Conservation (phyloP, 139 green algal genomes). For the Chlamydomonas sphaeroides region DNA sequence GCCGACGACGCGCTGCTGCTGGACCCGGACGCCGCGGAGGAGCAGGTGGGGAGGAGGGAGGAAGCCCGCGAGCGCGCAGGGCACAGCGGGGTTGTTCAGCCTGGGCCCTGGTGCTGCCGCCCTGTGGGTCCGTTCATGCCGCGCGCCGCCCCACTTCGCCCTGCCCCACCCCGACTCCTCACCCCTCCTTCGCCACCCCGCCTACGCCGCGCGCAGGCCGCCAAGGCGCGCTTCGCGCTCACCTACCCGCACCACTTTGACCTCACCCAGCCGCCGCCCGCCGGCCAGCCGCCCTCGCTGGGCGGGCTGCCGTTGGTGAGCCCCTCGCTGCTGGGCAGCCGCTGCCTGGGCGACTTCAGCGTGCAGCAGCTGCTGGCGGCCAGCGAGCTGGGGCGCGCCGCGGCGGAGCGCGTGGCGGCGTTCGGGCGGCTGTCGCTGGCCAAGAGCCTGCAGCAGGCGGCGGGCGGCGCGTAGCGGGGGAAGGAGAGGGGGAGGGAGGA, state of each 20-base stretch:
- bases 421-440: conserved; percentile 50
- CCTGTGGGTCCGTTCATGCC: too few relatives aligned
- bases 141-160: too few relatives aligned
- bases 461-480: background rate
- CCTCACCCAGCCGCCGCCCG: background rate
- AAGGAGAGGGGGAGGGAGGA: background rate
- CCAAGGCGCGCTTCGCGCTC: conserved; percentile 36
- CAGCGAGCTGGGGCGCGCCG: conserved; percentile 30
- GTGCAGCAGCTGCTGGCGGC: conserved; percentile 27
- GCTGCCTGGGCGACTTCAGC: conserved; percentile 32
- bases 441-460: conserved; percentile 37
- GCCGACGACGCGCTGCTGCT: conserved; percentile 35
- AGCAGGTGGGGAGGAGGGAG: conserved; percentile 24
- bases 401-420: conserved; percentile 44
- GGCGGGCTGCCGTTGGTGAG: background rate
- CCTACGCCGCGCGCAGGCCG: too few relatives aligned
- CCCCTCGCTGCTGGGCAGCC: background rate
- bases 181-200: too few relatives aligned
- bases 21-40: conserved; percentile 53
- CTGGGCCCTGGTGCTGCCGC: background rate
- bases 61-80: background rate
- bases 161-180: too few relatives aligned
- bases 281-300: background rate
- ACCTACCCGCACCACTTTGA: conserved; percentile 47
- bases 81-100: background rate